phyloP scores from a whole-genome alignment of 352 stramenopile species.

The Pythium scleroteichum region DNA sequence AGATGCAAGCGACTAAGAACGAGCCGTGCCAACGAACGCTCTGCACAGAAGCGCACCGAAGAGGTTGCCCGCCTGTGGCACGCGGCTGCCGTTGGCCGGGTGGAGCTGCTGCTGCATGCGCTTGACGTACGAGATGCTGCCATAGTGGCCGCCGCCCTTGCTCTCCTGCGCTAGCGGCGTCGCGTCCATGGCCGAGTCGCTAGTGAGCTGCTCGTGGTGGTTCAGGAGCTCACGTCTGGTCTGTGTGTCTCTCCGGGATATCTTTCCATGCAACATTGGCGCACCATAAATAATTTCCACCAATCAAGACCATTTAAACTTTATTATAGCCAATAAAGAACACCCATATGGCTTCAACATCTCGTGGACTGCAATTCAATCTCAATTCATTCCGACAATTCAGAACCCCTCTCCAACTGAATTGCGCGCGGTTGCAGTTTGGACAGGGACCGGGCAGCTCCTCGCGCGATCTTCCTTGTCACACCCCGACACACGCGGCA shows the following conservation, averaged over 20 bases:
- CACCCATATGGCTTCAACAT: background rate
- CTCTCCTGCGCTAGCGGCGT: constrained; percentile 28
- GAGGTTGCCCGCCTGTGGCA: constrained; percentile 1
- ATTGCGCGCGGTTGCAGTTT: background rate
- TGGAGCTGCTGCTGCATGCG: constrained; percentile 33
- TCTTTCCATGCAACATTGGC: constrained; percentile 18
- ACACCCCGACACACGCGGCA: constrained; percentile 24
- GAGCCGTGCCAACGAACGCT: no score
- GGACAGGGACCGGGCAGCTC: constrained; percentile 3
- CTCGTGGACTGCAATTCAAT: constrained; percentile 5
- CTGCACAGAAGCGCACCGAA: no score
- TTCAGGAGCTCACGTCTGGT: background rate
- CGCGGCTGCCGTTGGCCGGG: constrained; percentile 10
- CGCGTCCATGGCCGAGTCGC: constrained; percentile 33
- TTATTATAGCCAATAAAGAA: constrained; percentile 13
- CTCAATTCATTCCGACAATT: constrained; percentile 14
- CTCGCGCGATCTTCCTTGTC: constrained; percentile 13
- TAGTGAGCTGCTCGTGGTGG: background rate
- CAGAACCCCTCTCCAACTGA: background rate
- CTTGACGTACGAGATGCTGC: constrained; percentile 42
- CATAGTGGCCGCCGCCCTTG: constrained; percentile 28
- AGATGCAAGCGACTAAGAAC: background rate
- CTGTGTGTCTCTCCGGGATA: background rate
- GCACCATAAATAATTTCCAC: constrained; percentile 16
- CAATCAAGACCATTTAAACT: constrained; percentile 9